These are phyloP conservation scores for Rhododendron kiyosumense DNA, from an alignment of 148 eudicot genomes.

Conservation along the genomic window DNA sequence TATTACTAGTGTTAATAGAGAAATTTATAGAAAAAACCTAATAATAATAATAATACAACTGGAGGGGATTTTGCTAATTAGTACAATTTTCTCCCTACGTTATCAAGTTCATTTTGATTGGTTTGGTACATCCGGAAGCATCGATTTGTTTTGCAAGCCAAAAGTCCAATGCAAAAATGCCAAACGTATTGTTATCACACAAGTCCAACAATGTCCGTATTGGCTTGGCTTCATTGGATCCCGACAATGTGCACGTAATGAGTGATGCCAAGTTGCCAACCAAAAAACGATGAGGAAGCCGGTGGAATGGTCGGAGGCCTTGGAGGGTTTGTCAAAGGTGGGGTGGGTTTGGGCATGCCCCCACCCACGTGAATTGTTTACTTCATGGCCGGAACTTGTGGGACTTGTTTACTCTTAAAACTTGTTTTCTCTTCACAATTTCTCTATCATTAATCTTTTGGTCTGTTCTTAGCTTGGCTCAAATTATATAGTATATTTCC, in stretches of 20 bases:
- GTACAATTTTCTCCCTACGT: not conserved
- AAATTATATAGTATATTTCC: too few species aligned
- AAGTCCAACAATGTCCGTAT: not conserved
- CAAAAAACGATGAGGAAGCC: not conserved
- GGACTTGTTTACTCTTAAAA: not conserved
- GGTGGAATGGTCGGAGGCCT: not conserved
- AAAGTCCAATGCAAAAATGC: too few species aligned
- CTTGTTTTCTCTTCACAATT: not conserved
- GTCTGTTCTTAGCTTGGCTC: not conserved
- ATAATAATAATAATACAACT: not conserved
- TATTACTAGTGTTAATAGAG: conserved; percentile 44
- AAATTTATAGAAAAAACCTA: not conserved
- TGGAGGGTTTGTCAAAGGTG: too few species aligned
- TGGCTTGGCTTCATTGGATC: too few species aligned
- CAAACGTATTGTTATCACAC: not conserved
- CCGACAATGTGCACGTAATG: not conserved
- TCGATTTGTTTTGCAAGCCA: not conserved
- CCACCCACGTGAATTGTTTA: not conserved
- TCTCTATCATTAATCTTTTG: not conserved
- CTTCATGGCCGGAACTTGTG: not conserved
- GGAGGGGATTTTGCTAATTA: not conserved
- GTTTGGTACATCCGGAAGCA: not conserved
- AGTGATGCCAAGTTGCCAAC: not conserved
- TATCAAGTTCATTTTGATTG: not conserved
- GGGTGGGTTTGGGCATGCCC: not conserved